Conservation (phyloP, 768 basidiomycete genomes). For the Royoungia palumana region DNA sequence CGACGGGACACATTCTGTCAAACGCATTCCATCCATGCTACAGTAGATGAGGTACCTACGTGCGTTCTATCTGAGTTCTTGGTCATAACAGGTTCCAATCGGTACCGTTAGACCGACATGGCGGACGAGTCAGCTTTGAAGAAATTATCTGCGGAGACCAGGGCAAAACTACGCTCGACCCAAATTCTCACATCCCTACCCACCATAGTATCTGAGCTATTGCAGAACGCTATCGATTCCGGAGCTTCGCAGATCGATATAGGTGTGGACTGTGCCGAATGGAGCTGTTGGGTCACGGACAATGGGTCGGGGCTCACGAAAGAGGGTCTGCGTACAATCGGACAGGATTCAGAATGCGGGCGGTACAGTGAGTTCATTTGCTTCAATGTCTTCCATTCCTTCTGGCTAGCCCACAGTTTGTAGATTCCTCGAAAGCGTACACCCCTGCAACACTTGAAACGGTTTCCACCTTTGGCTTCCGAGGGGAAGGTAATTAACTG, state of each 20-base stretch:
- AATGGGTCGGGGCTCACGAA: conserved; percentile 75
- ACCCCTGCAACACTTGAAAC: conserved; percentile 46
- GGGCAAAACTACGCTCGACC: conserved; percentile 72
- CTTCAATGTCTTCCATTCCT: not conserved
- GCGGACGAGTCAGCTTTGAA: conserved; percentile 16
- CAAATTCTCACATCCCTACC: conserved; percentile 81
- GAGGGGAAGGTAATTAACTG: conserved; percentile 75
- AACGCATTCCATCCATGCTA: not conserved
- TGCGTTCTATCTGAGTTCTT: not conserved
- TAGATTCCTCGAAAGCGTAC: conserved; percentile 76
- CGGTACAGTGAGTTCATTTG: conserved; percentile 64
- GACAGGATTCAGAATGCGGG: conserved; percentile 46
- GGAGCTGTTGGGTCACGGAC: conserved; percentile 85
- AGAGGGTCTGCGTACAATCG: conserved; percentile 54
- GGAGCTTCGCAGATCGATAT: conserved; percentile 64
- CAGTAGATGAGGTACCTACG: not conserved
- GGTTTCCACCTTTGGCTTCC: conserved; percentile 77
- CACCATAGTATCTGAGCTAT: conserved; percentile 76
- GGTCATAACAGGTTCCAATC: not conserved
- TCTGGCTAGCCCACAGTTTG: not conserved
- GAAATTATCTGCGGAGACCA: conserved; percentile 61
- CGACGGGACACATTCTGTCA: no score
- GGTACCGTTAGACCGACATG: conserved; percentile 10
- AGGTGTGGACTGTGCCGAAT: conserved; percentile 69
- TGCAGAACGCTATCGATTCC: conserved; percentile 91